phyloP scores from a whole-genome alignment of 2,329 filamentous ascomycete species.

The Fusarium vanettenii region DNA sequence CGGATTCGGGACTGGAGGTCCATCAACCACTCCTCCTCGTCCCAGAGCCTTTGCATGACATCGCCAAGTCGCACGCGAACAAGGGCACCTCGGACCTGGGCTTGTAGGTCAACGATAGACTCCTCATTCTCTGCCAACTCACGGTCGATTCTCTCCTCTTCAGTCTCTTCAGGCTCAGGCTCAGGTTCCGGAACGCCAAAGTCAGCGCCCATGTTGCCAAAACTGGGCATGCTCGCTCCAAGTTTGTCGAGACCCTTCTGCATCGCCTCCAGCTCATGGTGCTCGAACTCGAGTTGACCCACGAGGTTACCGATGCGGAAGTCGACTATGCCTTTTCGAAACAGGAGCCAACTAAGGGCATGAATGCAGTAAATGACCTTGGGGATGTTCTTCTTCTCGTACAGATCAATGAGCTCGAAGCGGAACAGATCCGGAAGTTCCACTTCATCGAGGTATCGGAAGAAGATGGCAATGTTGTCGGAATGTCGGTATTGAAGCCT shows the following conservation, averaged over 20 bases:
- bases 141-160: slow-evolving; percentile 87
- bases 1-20: slow-evolving; percentile 89
- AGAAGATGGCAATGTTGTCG: slow-evolving; percentile 97
- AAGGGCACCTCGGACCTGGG: slow-evolving; percentile 85
- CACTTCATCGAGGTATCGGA: slow-evolving; percentile 90
- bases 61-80: slow-evolving; percentile 80
- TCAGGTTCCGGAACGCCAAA: slow-evolving; percentile 84
- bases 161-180: slow-evolving; percentile 85
- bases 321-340: slow-evolving; percentile 91
- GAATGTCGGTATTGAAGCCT: slow-evolving; percentile 95
- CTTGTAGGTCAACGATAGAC: slow-evolving; percentile 82
- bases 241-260: slow-evolving; percentile 97
- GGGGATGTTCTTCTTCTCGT: slow-evolving; percentile 99
- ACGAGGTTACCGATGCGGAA: slow-evolving; percentile 98
- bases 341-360: slow-evolving; percentile 96
- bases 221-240: slow-evolving; percentile 95
- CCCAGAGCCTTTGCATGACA: slow-evolving; percentile 91
- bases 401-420: slow-evolving; percentile 96
- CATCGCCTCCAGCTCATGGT: slow-evolving; percentile 96
- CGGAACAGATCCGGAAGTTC: slow-evolving; percentile 95
- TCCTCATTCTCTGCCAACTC: slow-evolving; percentile 83
- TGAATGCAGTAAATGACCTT: slow-evolving; percentile 99
- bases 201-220: slow-evolving; percentile 95
- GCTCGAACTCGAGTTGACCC: slow-evolving; percentile 95
- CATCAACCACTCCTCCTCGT: slow-evolving; percentile 79